Evolutionary conservation across 2,329 filamentous ascomycete genomes (phyloP), one percentile per base, ranked within the genome.

Genomic region (Paracoccidioides brasiliensis): DNA sequence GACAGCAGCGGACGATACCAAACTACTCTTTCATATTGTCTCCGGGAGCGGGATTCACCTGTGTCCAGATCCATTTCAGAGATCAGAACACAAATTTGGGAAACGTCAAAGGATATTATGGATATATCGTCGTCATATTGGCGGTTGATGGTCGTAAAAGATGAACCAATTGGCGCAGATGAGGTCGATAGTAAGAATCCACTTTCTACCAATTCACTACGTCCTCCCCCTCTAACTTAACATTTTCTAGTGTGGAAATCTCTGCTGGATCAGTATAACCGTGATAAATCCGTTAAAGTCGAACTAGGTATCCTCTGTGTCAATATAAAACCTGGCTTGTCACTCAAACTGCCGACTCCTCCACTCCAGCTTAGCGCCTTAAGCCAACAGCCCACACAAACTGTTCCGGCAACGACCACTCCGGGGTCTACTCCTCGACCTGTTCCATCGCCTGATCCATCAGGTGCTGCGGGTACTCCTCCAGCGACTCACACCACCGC

Each of bases 21-120:
- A 58, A 71, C 75, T 22, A 76, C 69, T 1, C 74, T 77, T 57
- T 77, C 79, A 0, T 83, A 82, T 61, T 78, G 78, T 57, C 64
- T 82, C 62, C 65, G 73, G 62, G 63, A 71, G 68, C 59, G 69
- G 64, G 57, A 65, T 22, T 66, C 65, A 30, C 63, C 59, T 49
- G 58, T 64, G 12, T 57, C 61, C 32, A 64, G 72, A 52, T 57
- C 63, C 10, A 72, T 80, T 54, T 66, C 68, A 4, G 78, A 81
- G 37, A 70, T 81, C 10, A 74, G 77, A 12, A 71, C 72, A 58
- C 79, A 82, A 53, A 76, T 83, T 3, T 83, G 80, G 78, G 72
- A 75, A 33, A 76, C 76, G 9, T 82, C 80, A 0, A 69, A 75
- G 45, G 76, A 78, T 40, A 77, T 83, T 15, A 70, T 82, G 61